phyloP scores from a whole-genome alignment of 2,329 filamentous ascomycete genomes.

The Whalleya microplaca region DNA sequence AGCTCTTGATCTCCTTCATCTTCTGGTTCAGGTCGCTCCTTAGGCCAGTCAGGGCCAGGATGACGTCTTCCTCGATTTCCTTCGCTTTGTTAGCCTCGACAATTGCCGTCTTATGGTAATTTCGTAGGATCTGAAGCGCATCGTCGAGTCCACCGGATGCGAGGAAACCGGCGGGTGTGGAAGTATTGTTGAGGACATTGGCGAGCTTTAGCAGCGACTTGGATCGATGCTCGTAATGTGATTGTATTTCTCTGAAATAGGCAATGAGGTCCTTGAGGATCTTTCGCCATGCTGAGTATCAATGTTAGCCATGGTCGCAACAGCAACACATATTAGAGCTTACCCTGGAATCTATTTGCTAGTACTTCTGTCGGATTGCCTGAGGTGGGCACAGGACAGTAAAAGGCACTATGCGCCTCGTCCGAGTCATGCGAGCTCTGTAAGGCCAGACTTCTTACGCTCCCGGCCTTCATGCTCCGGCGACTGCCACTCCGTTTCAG shows the following conservation, averaged over 20 bases:
- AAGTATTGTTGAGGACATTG: constrained; percentile 80
- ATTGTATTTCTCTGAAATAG: constrained; percentile 91
- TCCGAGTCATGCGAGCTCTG: constrained; percentile 70
- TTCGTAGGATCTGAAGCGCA: constrained; percentile 77
- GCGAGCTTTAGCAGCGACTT: constrained; percentile 84
- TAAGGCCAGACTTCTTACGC: constrained; percentile 78
- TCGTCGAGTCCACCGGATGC: constrained; percentile 84
- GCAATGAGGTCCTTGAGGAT: constrained; percentile 91
- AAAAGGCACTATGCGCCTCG: constrained; percentile 81
- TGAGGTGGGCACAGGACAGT: constrained; percentile 84
- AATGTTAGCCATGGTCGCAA: constrained; percentile 4
- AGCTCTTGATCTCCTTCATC: constrained; percentile 95
- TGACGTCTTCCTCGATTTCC: constrained; percentile 90
- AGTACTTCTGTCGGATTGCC: constrained; percentile 88
- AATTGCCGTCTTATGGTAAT: constrained; percentile 81
- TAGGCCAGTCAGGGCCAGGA: constrained; percentile 82
- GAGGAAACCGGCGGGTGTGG: constrained; percentile 76
- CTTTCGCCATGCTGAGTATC: constrained; percentile 80
- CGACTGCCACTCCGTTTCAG: constrained; percentile 80
- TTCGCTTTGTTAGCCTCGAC: constrained; percentile 83
- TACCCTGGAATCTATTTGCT: constrained; percentile 86
- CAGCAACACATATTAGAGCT: constrained; percentile 31
- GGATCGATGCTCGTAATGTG: constrained; percentile 81
- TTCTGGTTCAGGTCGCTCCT: constrained; percentile 90
- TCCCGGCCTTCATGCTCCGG: constrained; percentile 81